These are phyloP conservation scores for Hypoxylon sp. DNA, from an alignment of 2,329 filamentous ascomycete species.

Conservation along the genomic window DNA sequence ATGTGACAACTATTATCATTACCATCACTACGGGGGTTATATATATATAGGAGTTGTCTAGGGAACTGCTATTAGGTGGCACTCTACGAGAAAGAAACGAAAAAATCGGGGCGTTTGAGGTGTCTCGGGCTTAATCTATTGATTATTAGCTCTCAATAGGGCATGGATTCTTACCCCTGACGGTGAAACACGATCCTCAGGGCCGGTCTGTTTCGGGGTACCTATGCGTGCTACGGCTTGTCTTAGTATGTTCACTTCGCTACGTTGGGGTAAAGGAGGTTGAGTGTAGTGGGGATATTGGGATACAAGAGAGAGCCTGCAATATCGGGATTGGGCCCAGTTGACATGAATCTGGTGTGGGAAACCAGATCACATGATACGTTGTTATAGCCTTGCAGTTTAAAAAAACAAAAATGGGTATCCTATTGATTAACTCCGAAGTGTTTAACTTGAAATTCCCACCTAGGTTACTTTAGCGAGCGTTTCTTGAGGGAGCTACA, in stretches of 20 bases:
- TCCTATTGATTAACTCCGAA: neutral
- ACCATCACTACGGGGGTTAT: conserved; percentile 20
- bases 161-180: neutral
- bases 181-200: conserved; percentile 11
- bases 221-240: neutral
- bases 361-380: conserved; percentile 12
- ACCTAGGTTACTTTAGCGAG: neutral
- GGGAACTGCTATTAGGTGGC: conserved; percentile 20
- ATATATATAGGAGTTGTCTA: conserved; percentile 34
- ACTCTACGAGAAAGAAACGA: conserved; percentile 12
- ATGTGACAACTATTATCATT: conserved; percentile 26
- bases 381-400: neutral
- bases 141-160: conserved; percentile 6
- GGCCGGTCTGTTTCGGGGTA: neutral
- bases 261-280: neutral
- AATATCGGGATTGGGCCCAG: neutral
- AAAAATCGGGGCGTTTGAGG: conserved; percentile 33
- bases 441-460: neutral
- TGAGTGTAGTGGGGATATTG: neutral
- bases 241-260: neutral
- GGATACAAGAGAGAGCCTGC: neutral
- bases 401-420: neutral
- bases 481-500: neutral
- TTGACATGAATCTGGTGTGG: neutral
- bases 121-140: conserved; percentile 2